Conservation (phyloP, 2,329 filamentous ascomycete species). For the Phialemonium atrogriseum region DNA sequence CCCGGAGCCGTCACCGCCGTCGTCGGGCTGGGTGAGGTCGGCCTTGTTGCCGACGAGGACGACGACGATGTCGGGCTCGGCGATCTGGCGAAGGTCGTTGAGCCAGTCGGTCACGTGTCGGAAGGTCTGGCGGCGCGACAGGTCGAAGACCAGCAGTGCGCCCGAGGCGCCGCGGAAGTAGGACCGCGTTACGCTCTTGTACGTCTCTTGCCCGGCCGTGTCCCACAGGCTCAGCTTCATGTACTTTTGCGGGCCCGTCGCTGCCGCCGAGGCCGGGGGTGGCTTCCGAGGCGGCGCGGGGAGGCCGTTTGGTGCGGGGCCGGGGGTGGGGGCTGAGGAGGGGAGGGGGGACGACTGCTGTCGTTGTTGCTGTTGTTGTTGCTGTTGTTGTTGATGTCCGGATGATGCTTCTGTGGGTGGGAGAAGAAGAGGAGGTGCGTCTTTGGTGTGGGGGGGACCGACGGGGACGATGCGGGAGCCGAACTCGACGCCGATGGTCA, state of each 20-base stretch:
- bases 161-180: slow-evolving; percentile 77
- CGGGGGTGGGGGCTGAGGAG: too few relatives aligned
- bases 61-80: slow-evolving; percentile 90
- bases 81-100: slow-evolving; percentile 86
- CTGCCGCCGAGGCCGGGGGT: too few relatives aligned
- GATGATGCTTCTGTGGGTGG: slow-evolving; percentile 6
- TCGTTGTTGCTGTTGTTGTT: slow-evolving; percentile 8
- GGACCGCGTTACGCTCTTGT: slow-evolving; percentile 89
- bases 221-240: slow-evolving; percentile 97
- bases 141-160: slow-evolving; percentile 85
- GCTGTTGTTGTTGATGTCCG: too few relatives aligned
- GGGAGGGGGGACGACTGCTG: slow-evolving; percentile 1
- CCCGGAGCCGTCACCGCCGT: slow-evolving; percentile 24
- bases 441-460: slow-evolving; percentile 11
- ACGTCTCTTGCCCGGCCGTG: slow-evolving; percentile 93
- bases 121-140: slow-evolving; percentile 79
- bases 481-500: slow-evolving; percentile 95
- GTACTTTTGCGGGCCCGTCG: slow-evolving; percentile 62
- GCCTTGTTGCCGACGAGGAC: slow-evolving; percentile 93
- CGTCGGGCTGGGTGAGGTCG: slow-evolving; percentile 55
- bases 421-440: slow-evolving; percentile 10
- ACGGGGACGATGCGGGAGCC: slow-evolving; percentile 50
- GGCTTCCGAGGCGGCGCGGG: slow-evolving; percentile 37
- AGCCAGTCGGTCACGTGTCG: slow-evolving; percentile 87
- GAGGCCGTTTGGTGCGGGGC: slow-evolving; percentile 34